Percentiles rank a stretch among this genome's conserved stretches.
Evolutionary conservation across 139 green algal species (phyloP).

Genomic region (Ettlia oleoabundans): DNA sequence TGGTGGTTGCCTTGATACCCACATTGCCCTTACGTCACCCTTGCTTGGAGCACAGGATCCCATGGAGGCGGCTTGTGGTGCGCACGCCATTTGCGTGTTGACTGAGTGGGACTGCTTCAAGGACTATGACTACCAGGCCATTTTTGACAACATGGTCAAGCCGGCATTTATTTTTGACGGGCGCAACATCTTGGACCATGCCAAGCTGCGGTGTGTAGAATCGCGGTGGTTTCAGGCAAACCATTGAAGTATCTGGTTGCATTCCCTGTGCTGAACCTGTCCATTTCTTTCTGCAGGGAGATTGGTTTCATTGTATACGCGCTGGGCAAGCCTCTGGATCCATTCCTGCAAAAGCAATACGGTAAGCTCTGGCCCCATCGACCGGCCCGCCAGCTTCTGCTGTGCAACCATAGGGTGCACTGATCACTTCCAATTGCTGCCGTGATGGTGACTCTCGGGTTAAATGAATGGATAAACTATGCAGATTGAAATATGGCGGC

Average conservation of each 20-base stretch:
- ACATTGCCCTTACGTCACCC: background rate
- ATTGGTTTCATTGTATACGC: slow-evolving; percentile 99
- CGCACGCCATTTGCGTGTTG: slow-evolving; percentile 91
- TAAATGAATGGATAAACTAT: too few relatives aligned
- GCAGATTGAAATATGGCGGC: too few relatives aligned
- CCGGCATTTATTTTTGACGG: slow-evolving; percentile 99
- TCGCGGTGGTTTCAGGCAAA: too few relatives aligned
- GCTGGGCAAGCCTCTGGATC: slow-evolving; percentile 98
- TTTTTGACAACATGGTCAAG: slow-evolving; percentile 94
- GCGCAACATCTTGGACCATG: slow-evolving; percentile 95
- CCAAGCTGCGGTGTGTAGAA: slow-evolving; percentile 65
- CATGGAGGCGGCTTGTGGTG: slow-evolving; percentile 73
- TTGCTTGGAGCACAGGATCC: slow-evolving; percentile 40
- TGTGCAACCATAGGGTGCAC: too few relatives aligned
- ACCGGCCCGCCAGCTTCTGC: too few relatives aligned
- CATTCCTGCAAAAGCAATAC: slow-evolving; percentile 88
- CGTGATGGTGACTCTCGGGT: too few relatives aligned
- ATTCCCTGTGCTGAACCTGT: background rate
- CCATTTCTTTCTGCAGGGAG: slow-evolving; percentile 41
- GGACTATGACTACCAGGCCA: slow-evolving; percentile 66
- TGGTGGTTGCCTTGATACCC: background rate
- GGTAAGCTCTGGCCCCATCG: too few relatives aligned
- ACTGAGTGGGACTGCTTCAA: slow-evolving; percentile 99
- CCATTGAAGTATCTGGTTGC: background rate
- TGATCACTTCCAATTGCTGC: too few relatives aligned